Conservation (phyloP, 2,329 filamentous ascomycete genomes). For the Colletotrichum orbiculare region DNA sequence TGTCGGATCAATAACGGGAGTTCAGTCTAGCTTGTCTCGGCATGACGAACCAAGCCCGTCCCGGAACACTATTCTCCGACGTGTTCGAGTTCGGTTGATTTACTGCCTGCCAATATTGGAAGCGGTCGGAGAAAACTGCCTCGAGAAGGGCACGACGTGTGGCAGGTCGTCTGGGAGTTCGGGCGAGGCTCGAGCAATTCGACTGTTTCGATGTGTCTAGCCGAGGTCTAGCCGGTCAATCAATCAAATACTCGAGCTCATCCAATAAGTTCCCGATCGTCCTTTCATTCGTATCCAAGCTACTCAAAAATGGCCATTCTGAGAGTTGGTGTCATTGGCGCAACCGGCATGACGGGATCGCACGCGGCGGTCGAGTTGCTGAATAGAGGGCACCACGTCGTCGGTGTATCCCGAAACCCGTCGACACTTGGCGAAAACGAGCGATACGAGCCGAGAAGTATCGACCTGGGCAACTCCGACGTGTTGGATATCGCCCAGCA, state of each 20-base stretch:
- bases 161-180: slow-evolving; percentile 16
- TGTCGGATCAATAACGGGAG: slow-evolving; percentile 22
- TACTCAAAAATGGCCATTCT: neutral
- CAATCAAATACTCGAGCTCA: too few relatives aligned
- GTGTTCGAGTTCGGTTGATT: too few relatives aligned
- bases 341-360: slow-evolving; percentile 20
- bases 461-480: slow-evolving; percentile 11
- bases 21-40: slow-evolving; percentile 22
- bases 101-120: too few relatives aligned
- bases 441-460: slow-evolving; percentile 9
- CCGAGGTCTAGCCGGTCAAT: too few relatives aligned
- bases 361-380: slow-evolving; percentile 17
- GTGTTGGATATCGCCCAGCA: slow-evolving; percentile 4
- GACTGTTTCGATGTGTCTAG: neutral
- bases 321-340: slow-evolving; percentile 11
- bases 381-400: slow-evolving; percentile 6
- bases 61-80: slow-evolving; percentile 15
- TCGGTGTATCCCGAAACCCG: slow-evolving; percentile 11
- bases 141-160: slow-evolving; percentile 12
- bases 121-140: too few relatives aligned
- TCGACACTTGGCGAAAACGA: slow-evolving; percentile 5
- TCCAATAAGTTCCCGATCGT: too few relatives aligned
- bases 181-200: slow-evolving; percentile 20
- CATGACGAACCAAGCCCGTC: slow-evolving; percentile 10
- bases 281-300: too few relatives aligned